Evolutionary conservation across 768 basidiomycete species (phyloP), one percentile per base, ranked within the genome.

Genomic region (Lactifluus rugatus): DNA sequence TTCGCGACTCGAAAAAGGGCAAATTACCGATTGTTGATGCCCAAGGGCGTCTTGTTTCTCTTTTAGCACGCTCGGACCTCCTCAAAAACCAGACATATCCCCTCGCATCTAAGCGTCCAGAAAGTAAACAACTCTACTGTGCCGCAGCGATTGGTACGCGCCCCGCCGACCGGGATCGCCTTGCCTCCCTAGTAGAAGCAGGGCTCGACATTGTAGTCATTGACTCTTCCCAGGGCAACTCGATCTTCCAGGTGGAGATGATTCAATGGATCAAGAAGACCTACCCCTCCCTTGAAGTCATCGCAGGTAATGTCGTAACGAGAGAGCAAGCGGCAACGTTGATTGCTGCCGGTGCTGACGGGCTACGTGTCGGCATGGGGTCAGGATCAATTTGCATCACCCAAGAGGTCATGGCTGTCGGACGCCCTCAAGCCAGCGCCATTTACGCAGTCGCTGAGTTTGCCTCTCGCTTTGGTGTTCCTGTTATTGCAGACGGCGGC

Each of bases 371-470:
- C 37, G 96, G 96, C 42, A 99, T 99, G 96, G 96, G 96, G 37
- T 90, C 87, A 8, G 96, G 96, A 9, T 95, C 92, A 5, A 99
- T 99, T 68, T 99, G 96, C 70, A 99, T 99, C 74, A 99, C 96
- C 6, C 96, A 99, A 73, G 96, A 98, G 69, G 88, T 99, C 66
- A 98, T 97, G 90, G 96, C 96, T 10, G 95, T 98, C 52, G 96
- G 96, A 14, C 83, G 96, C 16, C 96, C 95, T 1, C 96, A 99
- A 71, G 96, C 94, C 2, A 93, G 93, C 0, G 95, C 95, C n/a
- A 93, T 98, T n/a, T 89, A 88, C 68, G 84, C 89, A 44, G 95
- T 98, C 13, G 82, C 94, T 26, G 93, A 99, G 74, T 97, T 99
- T 67, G 83, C 94, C 11, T 79, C 70, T 73, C 84, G 87, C 68